Percentiles rank a stretch among this genome's conserved stretches.
Conservation (phyloP, 31 red algal species). For the Endocladia muricata region DNA sequence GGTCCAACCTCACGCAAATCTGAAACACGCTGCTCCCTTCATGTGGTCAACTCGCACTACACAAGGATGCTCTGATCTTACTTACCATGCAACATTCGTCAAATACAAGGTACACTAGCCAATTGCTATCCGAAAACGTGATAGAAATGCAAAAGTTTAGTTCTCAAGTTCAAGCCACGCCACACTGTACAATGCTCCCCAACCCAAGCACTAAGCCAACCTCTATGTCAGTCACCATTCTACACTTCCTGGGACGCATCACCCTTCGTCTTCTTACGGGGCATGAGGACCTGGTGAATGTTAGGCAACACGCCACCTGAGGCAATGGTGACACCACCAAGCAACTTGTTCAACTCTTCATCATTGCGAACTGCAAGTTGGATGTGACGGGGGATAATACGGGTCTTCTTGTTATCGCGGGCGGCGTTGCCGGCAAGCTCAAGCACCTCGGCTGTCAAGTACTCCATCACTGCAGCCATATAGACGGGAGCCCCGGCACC, state of each 20-base stretch:
- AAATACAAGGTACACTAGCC: background rate
- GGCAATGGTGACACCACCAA: constrained; percentile 92
- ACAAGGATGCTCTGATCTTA: too few species aligned
- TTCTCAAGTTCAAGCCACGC: background rate
- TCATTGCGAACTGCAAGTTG: constrained; percentile 98
- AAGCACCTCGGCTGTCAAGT: constrained; percentile 96
- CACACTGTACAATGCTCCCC: background rate
- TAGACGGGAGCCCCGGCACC: constrained; percentile 98
- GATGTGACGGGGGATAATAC: constrained; percentile 97
- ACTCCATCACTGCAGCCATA: constrained; percentile 98
- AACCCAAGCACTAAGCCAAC: background rate
- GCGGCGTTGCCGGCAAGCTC: constrained; percentile 94
- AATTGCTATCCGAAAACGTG: background rate
- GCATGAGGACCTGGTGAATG: constrained; percentile 92
- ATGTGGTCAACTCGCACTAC: too few species aligned
- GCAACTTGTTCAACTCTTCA: constrained; percentile 97
- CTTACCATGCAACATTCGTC: background rate
- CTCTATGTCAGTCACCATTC: too few species aligned
- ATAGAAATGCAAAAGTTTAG: too few species aligned
- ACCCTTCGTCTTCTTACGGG: constrained; percentile 88
- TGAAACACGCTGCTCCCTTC: too few species aligned
- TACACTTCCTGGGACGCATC: constrained; percentile 79
- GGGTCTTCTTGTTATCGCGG: constrained; percentile 99
- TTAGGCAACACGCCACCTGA: constrained; percentile 97
- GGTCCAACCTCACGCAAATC: too few species aligned